Evolutionary conservation across 2,329 filamentous ascomycete species (phyloP), one percentile per base, ranked within the genome.

Genomic region (Ceratocystis papillata): DNA sequence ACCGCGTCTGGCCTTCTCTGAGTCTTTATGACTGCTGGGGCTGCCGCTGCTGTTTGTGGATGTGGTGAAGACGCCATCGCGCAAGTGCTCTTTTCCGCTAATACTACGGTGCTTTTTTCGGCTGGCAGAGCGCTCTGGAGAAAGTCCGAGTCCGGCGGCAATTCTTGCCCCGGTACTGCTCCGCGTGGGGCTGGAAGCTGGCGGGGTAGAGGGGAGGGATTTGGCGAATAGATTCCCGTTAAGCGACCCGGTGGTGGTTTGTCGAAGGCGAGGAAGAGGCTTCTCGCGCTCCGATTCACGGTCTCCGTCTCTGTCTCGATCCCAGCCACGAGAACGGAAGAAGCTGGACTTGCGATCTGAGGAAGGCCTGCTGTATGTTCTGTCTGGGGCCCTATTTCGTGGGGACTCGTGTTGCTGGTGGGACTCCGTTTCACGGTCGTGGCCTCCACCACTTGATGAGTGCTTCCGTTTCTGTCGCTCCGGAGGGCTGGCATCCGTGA

Each of bases 211-310:
- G 63, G 63, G n/a, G 53, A 59, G 50, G 53, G 63, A 46, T 61
- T 37, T 30, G 65, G 57, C 48, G 48, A 64, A 57, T 55, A 63
- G 41, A 65, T 37, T 15, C 66, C 66, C 46, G 66, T 67, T 10
- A 67, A 46, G 53, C 66, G 62, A 48, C 66, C 66, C 66, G 33
- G 41, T 8, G 66, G 66, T 7, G 66, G 66, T 17, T 62, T 57
- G 46, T 67, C 66, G 66, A 67, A 67, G 7, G 62, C 66, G 30
- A 67, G 46, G 30, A 67, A 65, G 22, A 67, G 57, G 45, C 66
- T 67, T 62, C 66, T 67, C 63, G 28, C 57, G 63, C 66, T 67
- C 66, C 62, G 55, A 22, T 48, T 63, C 33, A 41, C 50, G 63
- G 63, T 45, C 41, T 33, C 63, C 33, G 63, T 20, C 46, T 63